Conservation (phyloP, 352 stramenopile species). For the Phytophthora parvispora region DNA sequence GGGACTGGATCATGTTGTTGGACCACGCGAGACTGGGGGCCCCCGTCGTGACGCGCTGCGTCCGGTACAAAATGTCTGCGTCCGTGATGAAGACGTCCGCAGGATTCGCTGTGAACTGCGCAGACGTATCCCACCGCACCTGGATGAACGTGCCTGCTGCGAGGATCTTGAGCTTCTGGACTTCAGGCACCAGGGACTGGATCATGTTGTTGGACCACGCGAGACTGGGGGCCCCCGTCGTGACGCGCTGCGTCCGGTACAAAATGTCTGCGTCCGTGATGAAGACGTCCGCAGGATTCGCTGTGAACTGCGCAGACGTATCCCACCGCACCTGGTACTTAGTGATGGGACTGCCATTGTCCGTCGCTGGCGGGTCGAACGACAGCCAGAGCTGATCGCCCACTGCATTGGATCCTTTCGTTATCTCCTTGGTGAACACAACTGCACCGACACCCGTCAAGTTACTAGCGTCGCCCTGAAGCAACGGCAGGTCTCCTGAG, state of each 20-base stretch:
- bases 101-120: conserved; percentile 59
- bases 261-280: conserved; percentile 63
- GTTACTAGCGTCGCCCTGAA: conserved; percentile 39
- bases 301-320: conserved; percentile 58
- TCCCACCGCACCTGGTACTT: conserved; percentile 78
- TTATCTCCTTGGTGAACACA: conserved; percentile 54
- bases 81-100: conserved; percentile 58
- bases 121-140: conserved; percentile 71
- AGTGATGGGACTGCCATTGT: conserved; percentile 71
- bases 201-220: conserved; percentile 60
- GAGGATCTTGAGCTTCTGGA: conserved; percentile 61
- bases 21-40: conserved; percentile 72
- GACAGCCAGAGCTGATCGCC: conserved; percentile 83
- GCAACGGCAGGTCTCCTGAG: conserved; percentile 62
- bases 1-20: conserved; percentile 23
- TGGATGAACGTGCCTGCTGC: conserved; percentile 48
- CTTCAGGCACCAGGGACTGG: conserved; percentile 25
- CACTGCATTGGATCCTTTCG: conserved; percentile 76
- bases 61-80: conserved; percentile 56
- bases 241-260: conserved; percentile 64
- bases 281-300: conserved; percentile 51
- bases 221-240: conserved; percentile 56
- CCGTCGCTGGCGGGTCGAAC: conserved; percentile 64
- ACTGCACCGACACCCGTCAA: conserved; percentile 59
- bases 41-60: conserved; percentile 61